A percentile compares a stretch with the other conserved stretches of the same genome.
phyloP scores from a whole-genome alignment of 371 early-diverging fungal species.

The Capniomyces stellatus region DNA sequence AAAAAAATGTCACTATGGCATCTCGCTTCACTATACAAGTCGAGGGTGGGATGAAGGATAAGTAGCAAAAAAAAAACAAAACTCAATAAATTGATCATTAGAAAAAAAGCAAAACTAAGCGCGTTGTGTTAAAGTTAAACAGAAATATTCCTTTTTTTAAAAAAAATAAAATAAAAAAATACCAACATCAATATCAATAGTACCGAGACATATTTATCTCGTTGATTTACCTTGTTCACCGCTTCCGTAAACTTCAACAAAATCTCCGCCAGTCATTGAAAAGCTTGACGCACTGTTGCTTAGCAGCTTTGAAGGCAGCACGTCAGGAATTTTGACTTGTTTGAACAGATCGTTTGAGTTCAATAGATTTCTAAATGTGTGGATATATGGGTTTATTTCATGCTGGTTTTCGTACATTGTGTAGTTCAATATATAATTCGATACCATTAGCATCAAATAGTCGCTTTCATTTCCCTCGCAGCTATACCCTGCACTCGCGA shows the following conservation, averaged over 20 bases:
- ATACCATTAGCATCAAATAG: constrained; percentile 63
- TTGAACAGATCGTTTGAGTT: constrained; percentile 37
- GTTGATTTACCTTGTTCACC: constrained; percentile 15
- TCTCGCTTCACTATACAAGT: constrained; percentile 49
- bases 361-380: constrained; percentile 66
- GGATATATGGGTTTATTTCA: constrained; percentile 74
- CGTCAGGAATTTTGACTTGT: constrained; percentile 64
- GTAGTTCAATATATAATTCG: constrained; percentile 71
- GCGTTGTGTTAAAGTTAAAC: constrained; percentile 23
- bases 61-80: too few relatives aligned
- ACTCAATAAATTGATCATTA: too few relatives aligned
- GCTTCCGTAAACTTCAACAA: constrained; percentile 63
- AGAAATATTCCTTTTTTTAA: too few relatives aligned
- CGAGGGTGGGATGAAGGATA: not conserved
- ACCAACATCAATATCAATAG: too few relatives aligned
- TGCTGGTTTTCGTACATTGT: constrained; percentile 29
- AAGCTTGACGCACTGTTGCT: constrained; percentile 42
- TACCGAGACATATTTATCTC: too few relatives aligned
- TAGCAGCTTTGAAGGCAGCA: constrained; percentile 41
- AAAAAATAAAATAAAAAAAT: too few relatives aligned
- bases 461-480: constrained; percentile 75
- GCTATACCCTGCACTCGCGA: constrained; percentile 54
- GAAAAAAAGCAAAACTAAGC: not conserved
- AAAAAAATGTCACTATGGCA: constrained; percentile 82
- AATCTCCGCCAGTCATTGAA: constrained; percentile 94